Base-by-base conservation (phyloP, 2,329 filamentous ascomycete species). In the Coniochaeta pulveracea region DNA sequence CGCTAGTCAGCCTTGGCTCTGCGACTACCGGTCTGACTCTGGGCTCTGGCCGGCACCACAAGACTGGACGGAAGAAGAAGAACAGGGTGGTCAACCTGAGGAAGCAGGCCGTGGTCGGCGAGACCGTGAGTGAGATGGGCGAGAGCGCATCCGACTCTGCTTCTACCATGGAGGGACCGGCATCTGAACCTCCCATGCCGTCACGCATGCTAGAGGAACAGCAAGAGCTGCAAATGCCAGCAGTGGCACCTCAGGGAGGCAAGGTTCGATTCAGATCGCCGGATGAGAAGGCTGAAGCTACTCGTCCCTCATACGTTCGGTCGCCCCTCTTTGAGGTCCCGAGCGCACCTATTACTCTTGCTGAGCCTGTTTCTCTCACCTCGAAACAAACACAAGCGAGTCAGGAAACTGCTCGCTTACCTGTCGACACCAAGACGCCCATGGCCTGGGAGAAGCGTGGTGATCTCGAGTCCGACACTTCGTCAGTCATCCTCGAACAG, bases 41-140 rank as follows among this genome's bases (percentile, higher is more conserved):
- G 7, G 76, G 77, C 14, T 64, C 72, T 4, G 68, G 67, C 34
- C 63, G 72, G 30, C 60, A 69, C 43, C 61, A 69, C 26, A 72
- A 81, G 42, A 61, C 76, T 15, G 67, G 73, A 21, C 73, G 82
- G 34, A 89, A 84, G 60, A 83, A 84, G 64, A 93, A 89, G 69
- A 85, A 75, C 37, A 69, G 85, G 14, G 78, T 93, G 10, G 82
- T 93, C 39, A 85, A 93, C 48, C 63, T 93, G 10, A 71, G 85
- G n/a, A 75, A 71, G 40, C 72, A 69, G 46, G 60, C 64, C 4
- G 66, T 22, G 11, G 68, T 52, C 24, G 55, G 51, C 19, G 65
- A 66, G 17, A 61, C 61, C 24, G 54, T 63, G 18, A 72, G 66
- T 23, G 71, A 72, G 10, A 62, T 63, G 9, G 63, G 64, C 15